Percentiles rank a stretch among this genome's conserved stretches.
phyloP scores from a whole-genome alignment of 2,329 filamentous ascomycete genomes.

The Diaporthe helianthi region DNA sequence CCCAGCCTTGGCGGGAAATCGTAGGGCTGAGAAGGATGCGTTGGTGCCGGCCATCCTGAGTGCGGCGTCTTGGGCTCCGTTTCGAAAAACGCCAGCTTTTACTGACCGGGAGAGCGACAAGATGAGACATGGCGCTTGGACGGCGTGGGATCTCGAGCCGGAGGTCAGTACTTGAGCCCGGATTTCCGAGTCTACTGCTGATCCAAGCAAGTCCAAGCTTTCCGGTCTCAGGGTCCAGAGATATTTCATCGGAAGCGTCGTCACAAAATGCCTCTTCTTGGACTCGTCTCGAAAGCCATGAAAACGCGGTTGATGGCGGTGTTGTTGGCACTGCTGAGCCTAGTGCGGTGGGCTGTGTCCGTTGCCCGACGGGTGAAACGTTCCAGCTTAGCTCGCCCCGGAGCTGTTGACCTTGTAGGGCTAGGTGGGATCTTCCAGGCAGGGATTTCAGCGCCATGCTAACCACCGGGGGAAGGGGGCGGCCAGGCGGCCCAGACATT shows the following conservation, averaged over 20 bases:
- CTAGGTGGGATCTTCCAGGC: slow-evolving; percentile 16
- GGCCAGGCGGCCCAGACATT: slow-evolving; percentile 6
- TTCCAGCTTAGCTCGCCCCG: slow-evolving; percentile 23
- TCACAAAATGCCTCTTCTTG: neutral
- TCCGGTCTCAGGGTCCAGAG: neutral
- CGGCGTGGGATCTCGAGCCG: neutral
- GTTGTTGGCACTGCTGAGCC: neutral
- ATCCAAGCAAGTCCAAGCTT: neutral
- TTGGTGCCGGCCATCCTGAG: slow-evolving; percentile 7
- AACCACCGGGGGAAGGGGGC: neutral
- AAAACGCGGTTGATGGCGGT: slow-evolving; percentile 4
- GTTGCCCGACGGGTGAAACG: slow-evolving; percentile 24
- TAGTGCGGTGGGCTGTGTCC: slow-evolving; percentile 22
- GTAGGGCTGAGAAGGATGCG: slow-evolving; percentile 20
- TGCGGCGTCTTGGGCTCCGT: slow-evolving; percentile 13
- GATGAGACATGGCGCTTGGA: slow-evolving; percentile 22
- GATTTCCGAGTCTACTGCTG: neutral
- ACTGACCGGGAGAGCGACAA: neutral
- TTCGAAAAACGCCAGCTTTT: slow-evolving; percentile 19
- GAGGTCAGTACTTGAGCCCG: neutral
- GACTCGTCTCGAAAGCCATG: neutral
- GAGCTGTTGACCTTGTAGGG: slow-evolving; percentile 20
- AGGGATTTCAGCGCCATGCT: slow-evolving; percentile 1
- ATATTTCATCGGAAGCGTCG: neutral
- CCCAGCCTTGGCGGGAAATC: slow-evolving; percentile 18